These are phyloP conservation scores for Stephania cephalantha DNA, from an alignment of 164 flowering plant genomes.

Conservation along the genomic window DNA sequence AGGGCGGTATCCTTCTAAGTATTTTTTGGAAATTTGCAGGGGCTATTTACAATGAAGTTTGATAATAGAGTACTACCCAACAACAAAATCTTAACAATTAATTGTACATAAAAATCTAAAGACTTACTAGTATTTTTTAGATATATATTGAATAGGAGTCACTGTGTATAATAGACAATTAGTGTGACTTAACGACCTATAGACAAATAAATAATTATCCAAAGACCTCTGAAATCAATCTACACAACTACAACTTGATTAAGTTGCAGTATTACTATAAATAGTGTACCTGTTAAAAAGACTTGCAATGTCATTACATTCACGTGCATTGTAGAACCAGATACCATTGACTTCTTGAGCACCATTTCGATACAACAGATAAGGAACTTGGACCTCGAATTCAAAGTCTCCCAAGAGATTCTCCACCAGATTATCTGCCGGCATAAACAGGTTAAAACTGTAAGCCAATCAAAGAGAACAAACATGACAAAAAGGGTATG, in stretches of 20 bases:
- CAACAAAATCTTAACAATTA: no score
- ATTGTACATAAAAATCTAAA: no score
- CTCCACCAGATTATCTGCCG: conserved; percentile 87
- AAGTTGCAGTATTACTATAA: background rate
- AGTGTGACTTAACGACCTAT: no score
- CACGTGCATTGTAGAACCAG: conserved; percentile 93
- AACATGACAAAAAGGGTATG: background rate
- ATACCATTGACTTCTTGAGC: conserved; percentile 89
- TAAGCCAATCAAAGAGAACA: background rate
- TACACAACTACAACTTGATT: background rate
- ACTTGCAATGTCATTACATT: conserved; percentile 82
- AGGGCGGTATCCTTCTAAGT: no score
- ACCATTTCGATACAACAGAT: conserved; percentile 73
- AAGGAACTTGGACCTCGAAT: conserved; percentile 82
- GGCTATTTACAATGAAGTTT: no score
- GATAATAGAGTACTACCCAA: no score
- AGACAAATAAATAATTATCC: no score
- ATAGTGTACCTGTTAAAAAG: conserved; percentile 64
- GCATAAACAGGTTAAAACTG: background rate
- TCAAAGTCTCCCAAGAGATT: conserved; percentile 87
- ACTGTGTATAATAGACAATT: no score
- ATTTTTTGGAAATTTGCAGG: no score
- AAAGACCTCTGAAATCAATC: no score
- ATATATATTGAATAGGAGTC: no score
- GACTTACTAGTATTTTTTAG: no score